Evolutionary conservation across 1,284 basidiomycete genomes (phyloP).

Genomic region (Abortiporus biennis): DNA sequence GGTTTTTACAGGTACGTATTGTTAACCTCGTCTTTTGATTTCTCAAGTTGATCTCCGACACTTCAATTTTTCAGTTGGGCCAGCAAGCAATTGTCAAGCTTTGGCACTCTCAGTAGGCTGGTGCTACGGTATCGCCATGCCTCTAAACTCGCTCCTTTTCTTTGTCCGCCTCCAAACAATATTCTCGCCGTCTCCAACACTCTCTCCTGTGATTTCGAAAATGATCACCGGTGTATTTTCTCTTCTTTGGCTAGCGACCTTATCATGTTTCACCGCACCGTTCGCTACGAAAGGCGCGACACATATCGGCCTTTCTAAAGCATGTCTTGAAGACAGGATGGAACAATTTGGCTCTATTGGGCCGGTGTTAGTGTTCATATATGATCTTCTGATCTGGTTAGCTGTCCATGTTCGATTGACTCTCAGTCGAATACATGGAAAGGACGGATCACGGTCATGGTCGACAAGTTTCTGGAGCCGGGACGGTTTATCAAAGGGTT

Average conservation of each 20-base stretch:
- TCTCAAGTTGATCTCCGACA: neutral
- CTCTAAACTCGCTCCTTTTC: constrained; percentile 4
- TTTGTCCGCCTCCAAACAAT: constrained; percentile 1
- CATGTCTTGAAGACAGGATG: constrained; percentile 2
- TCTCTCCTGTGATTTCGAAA: too few species aligned
- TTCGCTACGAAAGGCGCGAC: neutral
- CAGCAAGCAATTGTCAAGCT: neutral
- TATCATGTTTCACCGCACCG: neutral
- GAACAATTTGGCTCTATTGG: neutral
- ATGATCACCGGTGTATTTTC: constrained; percentile 1
- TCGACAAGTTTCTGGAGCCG: neutral
- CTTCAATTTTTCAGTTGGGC: neutral
- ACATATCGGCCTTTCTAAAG: neutral
- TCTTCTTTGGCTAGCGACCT: constrained; percentile 1
- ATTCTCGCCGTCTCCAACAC: constrained; percentile 2
- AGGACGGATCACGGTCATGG: neutral
- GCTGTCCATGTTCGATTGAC: neutral
- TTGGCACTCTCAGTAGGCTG: neutral
- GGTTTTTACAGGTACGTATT: constrained; percentile 1
- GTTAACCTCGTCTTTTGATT: neutral
- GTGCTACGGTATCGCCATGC: neutral
- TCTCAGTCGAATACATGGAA: neutral
- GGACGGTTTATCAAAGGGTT: constrained; percentile 1
- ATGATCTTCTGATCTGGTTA: constrained; percentile 1
- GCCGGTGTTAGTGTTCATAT: neutral